These are phyloP conservation scores for Moricandia moricandioides DNA, from an alignment of 345 rosid species.

Conservation along the genomic window DNA sequence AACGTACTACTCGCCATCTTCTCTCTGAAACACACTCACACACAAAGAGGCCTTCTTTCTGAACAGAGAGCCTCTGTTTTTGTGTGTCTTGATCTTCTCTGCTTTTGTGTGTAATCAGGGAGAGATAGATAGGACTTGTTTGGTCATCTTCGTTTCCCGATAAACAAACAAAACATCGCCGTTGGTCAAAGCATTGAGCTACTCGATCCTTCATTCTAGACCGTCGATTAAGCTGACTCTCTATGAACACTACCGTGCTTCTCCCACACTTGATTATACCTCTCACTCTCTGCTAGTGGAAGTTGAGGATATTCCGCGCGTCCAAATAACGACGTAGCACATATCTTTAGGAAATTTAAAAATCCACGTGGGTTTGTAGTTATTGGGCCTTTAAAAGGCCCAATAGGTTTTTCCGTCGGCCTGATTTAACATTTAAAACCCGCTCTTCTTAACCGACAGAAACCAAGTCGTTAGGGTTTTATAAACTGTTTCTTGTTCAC, in stretches of 20 bases:
- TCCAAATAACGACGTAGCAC: slow-evolving; percentile 32
- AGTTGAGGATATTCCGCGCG: slow-evolving; percentile 16
- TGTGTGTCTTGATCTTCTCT: slow-evolving; percentile 20
- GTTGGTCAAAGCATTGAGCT: slow-evolving; percentile 17
- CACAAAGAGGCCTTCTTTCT: not conserved
- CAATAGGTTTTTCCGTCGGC: not conserved
- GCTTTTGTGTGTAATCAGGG: not conserved
- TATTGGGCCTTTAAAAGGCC: not conserved
- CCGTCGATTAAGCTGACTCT: slow-evolving; percentile 34
- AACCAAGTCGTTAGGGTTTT: slow-evolving; percentile 30
- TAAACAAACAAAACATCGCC: slow-evolving; percentile 41
- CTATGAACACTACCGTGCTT: not conserved
- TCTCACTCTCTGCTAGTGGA: not conserved
- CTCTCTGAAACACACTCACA: slow-evolving; percentile 10
- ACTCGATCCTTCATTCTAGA: not conserved
- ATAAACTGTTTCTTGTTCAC: not conserved
- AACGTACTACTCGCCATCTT: slow-evolving; percentile 58
- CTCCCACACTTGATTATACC: not conserved
- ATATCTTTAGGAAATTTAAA: not conserved
- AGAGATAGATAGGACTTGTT: slow-evolving; percentile 52
- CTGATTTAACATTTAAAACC: slow-evolving; percentile 1
- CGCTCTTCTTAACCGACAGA: slow-evolving; percentile 21
- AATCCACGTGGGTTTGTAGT: not conserved
- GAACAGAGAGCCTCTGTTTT: slow-evolving; percentile 20
- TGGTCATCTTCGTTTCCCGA: slow-evolving; percentile 55